A percentile compares a stretch with the other conserved stretches of the same genome.
Evolutionary conservation across 352 stramenopile genomes (phyloP).

Genomic region (Phytophthora pini): DNA sequence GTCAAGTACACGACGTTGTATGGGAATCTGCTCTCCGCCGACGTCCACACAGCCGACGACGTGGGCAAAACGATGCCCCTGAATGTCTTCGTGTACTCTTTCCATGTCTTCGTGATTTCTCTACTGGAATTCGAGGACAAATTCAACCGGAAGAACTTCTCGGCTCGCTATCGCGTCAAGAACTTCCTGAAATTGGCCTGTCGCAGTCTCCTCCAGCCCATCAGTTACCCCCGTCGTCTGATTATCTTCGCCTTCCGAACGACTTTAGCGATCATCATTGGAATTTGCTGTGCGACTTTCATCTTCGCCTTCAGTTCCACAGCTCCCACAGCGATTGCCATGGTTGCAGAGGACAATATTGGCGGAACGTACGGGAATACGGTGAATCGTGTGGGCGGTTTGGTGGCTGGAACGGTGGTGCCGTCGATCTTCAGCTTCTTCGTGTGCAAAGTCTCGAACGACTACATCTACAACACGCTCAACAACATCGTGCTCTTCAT

Average conservation of each 20-base stretch:
- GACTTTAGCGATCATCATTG: slow-evolving; percentile 67
- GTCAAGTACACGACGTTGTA: slow-evolving; percentile 67
- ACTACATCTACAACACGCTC: slow-evolving; percentile 58
- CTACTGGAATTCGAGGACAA: slow-evolving; percentile 68
- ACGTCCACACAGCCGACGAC: slow-evolving; percentile 52
- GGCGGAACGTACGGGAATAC: slow-evolving; percentile 74
- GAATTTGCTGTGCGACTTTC: slow-evolving; percentile 70
- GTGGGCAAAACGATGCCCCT: slow-evolving; percentile 75
- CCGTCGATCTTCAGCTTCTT: slow-evolving; percentile 84
- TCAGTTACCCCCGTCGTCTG: slow-evolving; percentile 52
- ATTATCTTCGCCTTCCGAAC: slow-evolving; percentile 70
- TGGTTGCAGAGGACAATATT: slow-evolving; percentile 73
- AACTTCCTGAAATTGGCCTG: slow-evolving; percentile 63
- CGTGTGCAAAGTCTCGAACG: slow-evolving; percentile 59
- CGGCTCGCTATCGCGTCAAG: slow-evolving; percentile 50
- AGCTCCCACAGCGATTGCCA: slow-evolving; percentile 69
- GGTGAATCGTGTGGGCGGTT: slow-evolving; percentile 60
- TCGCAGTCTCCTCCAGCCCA: slow-evolving; percentile 40
- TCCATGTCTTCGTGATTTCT: slow-evolving; percentile 72
- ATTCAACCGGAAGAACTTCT: slow-evolving; percentile 83
- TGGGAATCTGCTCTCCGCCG: slow-evolving; percentile 48
- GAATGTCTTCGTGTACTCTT: slow-evolving; percentile 85
- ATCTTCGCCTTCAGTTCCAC: slow-evolving; percentile 78
- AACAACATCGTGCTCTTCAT: slow-evolving; percentile 75
- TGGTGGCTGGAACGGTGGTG: slow-evolving; percentile 77